A percentile compares a stretch with the other conserved stretches of the same genome.
These are phyloP conservation scores for Triticum urartu DNA, from an alignment of 176 grass and related monocot species.

Conservation along the genomic window DNA sequence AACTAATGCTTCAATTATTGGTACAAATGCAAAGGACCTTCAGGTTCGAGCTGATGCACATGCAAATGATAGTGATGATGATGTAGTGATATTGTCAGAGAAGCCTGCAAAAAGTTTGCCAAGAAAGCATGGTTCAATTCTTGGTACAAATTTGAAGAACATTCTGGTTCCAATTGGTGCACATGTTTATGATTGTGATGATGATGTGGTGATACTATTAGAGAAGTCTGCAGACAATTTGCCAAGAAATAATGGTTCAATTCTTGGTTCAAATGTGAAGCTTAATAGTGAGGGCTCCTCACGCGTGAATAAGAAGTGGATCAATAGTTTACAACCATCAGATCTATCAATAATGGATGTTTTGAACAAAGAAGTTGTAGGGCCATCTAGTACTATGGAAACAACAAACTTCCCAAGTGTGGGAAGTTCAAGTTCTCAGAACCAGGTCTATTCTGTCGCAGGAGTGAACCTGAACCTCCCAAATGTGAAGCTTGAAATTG, in stretches of 20 bases:
- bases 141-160: constrained; percentile 22
- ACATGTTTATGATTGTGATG: constrained; percentile 28
- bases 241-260: neutral
- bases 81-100: constrained; percentile 32
- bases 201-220: constrained; percentile 33
- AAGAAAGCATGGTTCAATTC: constrained; percentile 13
- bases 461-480: constrained; percentile 34
- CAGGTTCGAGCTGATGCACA: constrained; percentile 40
- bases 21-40: constrained; percentile 28
- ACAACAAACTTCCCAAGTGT: constrained; percentile 23
- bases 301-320: constrained; percentile 24
- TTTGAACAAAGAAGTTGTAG: constrained; percentile 41
- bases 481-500: constrained; percentile 32
- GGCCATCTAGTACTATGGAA: constrained; percentile 18
- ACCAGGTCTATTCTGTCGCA: constrained; percentile 14
- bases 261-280: neutral
- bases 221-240: constrained; percentile 20
- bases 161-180: constrained; percentile 46
- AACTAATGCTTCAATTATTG: constrained; percentile 14
- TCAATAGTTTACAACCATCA: constrained; percentile 21
- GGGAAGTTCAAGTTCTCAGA: constrained; percentile 12
- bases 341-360: constrained; percentile 1
- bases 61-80: constrained; percentile 19
- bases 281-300: constrained; percentile 12
- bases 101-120: constrained; percentile 19